Evolutionary conservation across 306 rosid genomes (phyloP).

Genomic region (Hylodesmum podocarpum): DNA sequence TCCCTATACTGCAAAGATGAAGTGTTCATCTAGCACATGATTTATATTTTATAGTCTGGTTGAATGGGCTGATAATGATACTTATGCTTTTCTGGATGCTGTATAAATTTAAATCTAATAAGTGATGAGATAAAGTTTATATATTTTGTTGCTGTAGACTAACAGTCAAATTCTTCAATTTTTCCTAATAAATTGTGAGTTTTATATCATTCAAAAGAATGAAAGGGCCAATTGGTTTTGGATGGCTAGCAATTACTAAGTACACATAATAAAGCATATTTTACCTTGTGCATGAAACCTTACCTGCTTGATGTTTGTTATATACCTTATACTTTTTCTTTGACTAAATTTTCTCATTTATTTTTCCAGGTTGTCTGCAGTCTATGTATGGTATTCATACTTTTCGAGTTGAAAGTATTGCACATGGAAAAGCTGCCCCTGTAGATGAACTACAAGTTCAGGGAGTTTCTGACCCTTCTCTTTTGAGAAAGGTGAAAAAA

Average conservation of each 20-base stretch:
- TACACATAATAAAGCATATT: background rate
- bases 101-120: background rate
- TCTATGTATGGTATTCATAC: constrained; percentile 80
- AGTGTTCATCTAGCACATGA: background rate
- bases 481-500: constrained; percentile 69
- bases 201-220: constrained; percentile 1
- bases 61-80: background rate
- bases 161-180: background rate
- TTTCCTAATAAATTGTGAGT: background rate
- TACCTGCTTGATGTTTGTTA: background rate
- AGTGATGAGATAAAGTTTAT: background rate
- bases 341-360: constrained; percentile 6
- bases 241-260: background rate
- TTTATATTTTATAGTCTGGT: background rate
- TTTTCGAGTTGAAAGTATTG: constrained; percentile 83
- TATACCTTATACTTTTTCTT: background rate
- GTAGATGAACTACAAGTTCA: constrained; percentile 89
- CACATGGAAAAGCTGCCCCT: constrained; percentile 75
- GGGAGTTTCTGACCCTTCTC: constrained; percentile 75
- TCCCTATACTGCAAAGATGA: background rate
- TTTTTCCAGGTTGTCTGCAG: constrained; percentile 77
- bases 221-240: background rate
- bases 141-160: background rate
- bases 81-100: background rate
- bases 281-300: constrained; percentile 21